A percentile compares a stretch with the other conserved stretches of the same genome.
These are phyloP conservation scores for Aaosphaeria pasadenensis DNA, from an alignment of 2,329 filamentous ascomycete genomes.

Conservation along the genomic window DNA sequence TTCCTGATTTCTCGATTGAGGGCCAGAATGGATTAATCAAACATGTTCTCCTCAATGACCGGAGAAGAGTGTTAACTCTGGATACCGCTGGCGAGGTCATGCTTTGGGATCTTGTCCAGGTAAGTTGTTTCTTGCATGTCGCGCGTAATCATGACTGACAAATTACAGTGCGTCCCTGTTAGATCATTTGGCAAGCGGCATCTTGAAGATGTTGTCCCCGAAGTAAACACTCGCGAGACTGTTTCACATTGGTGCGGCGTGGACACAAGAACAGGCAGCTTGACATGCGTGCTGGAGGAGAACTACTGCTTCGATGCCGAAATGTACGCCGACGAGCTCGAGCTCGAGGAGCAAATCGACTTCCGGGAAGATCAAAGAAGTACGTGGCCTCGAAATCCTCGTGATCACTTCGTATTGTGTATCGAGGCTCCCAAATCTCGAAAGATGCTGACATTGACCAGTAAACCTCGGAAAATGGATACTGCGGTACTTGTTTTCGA, in stretches of 20 bases:
- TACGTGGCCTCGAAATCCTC: conserved; percentile 43
- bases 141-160: conserved; percentile 6
- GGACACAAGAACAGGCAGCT: conserved; percentile 85
- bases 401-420: too few relatives aligned
- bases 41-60: conserved; percentile 85
- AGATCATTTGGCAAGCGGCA: conserved; percentile 92
- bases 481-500: conserved; percentile 84
- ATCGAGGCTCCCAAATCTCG: neutral
- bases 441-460: conserved; percentile 39
- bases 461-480: conserved; percentile 98
- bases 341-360: conserved; percentile 68
- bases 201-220: conserved; percentile 83
- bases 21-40: conserved; percentile 95
- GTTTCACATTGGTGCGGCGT: conserved; percentile 96
- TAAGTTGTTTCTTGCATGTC: conserved; percentile 38
- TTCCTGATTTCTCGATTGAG: conserved; percentile 65
- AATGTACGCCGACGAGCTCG: conserved; percentile 89
- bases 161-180: conserved; percentile 72
- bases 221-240: conserved; percentile 83
- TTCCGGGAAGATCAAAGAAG: conserved; percentile 93
- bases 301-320: conserved; percentile 98
- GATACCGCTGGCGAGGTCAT: conserved; percentile 95
- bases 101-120: conserved; percentile 88
- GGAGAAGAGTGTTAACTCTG: conserved; percentile 81
- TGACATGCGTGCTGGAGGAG: conserved; percentile 87